Evolutionary conservation across 192 early-diverging fungal genomes (phyloP), one percentile per base, ranked within the genome.

Genomic region (Gryganskiella cystojenkinii): DNA sequence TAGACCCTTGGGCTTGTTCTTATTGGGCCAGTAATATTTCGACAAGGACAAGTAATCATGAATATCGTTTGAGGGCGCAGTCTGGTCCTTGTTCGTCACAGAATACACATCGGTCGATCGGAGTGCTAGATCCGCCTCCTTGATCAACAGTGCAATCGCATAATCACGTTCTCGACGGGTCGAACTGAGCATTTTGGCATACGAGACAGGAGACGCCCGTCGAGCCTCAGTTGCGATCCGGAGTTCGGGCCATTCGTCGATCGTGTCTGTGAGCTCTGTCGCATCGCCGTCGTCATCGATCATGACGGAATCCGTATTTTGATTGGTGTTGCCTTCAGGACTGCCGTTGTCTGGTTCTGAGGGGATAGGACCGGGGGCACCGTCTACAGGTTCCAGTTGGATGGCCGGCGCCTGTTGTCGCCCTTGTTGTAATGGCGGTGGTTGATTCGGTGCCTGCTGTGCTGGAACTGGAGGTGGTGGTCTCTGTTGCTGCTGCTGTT

Each of bases 31-130:
- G 50, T 63, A 90, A 60, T 89, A 87, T 44, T 83, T 72, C 28
- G 86, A 85, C 37, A 89, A 74, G 8, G 87, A 88, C 56, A 83
- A 72, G 60, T 83, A 90, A 64, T 90, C 88, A 54, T 90, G 89
- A 25, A 78, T 74, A 53, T 87, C 76, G 13, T 64, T 65, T 3
- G 86, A 85, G 0, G 86, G 83, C n/a, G 85, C 75, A 19, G 70
- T 56, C 35, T 76, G 73, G 31, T 79, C 65, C 64, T 90, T 88
- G 59, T 73, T 72, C 9, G 74, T 82, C 40, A 90, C 89, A 0
- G 86, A 85, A 43, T 85, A 86, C 3, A 85, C 76, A 13, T 67
- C 78, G 3, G 59, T 72, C 27, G 83, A 81, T 10, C 50, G 45
- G 17, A 75, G 20, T 0, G 85, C 75, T 8, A 66, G 53, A 22